A percentile compares a stretch with the other conserved stretches of the same genome.
These are phyloP conservation scores for Ophiostoma sp. DNA, from an alignment of 2,329 filamentous ascomycete species.

Conservation along the genomic window DNA sequence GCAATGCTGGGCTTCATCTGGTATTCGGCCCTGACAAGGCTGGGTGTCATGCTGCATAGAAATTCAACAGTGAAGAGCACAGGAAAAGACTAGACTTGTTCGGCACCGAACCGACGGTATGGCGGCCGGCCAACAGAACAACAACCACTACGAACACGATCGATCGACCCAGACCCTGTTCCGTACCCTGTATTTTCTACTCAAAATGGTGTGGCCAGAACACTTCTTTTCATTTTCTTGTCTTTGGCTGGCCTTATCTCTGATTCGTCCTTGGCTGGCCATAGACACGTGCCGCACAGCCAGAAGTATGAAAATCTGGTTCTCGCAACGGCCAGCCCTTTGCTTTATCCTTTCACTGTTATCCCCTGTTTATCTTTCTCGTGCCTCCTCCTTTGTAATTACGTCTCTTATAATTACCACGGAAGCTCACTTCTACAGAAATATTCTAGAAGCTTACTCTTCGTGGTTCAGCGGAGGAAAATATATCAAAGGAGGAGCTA, in stretches of 20 bases:
- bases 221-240: neutral
- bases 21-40: neutral
- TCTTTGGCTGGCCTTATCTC: neutral
- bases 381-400: neutral
- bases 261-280: conserved; percentile 8
- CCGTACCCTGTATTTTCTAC: neutral
- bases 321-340: neutral
- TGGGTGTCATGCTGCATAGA: neutral
- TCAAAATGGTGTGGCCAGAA: neutral
- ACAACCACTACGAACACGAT: neutral
- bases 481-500: neutral
- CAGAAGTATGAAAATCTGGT: neutral
- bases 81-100: neutral
- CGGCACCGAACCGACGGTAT: conserved; percentile 13
- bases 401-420: neutral
- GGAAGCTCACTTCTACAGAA: neutral
- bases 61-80: neutral
- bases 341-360: neutral
- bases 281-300: conserved; percentile 16
- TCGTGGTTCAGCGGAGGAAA: neutral
- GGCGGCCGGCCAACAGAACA: neutral
- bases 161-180: neutral
- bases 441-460: conserved; percentile 7
- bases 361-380: too few relatives aligned
- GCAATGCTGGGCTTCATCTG: neutral